Evolutionary conservation across 352 stramenopile species (phyloP).

Genomic region (Sclerospora graminicola): DNA sequence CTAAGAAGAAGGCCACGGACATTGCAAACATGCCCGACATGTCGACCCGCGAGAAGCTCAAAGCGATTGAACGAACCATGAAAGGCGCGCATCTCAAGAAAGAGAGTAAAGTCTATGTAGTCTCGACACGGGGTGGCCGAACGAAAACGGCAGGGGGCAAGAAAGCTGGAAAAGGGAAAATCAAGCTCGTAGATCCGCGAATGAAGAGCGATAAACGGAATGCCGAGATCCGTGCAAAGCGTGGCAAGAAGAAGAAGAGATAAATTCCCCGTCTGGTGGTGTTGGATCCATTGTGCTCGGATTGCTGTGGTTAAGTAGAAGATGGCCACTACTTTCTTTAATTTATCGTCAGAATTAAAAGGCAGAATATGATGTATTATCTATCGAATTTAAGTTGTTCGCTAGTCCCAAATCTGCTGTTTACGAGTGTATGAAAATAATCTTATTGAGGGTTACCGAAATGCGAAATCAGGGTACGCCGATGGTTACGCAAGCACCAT

Average conservation of each 20-base stretch:
- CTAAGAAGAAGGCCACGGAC: constrained; percentile 96
- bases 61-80: constrained; percentile 96
- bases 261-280: constrained; percentile 6
- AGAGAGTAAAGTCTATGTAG: constrained; percentile 95
- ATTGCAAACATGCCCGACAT: constrained; percentile 95
- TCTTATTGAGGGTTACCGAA: no score
- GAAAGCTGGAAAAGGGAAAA: constrained; percentile 73
- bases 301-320: no score
- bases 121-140: constrained; percentile 68
- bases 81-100: constrained; percentile 86
- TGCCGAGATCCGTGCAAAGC: constrained; percentile 68
- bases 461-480: no score
- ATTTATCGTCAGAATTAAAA: constrained; percentile 28
- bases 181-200: constrained; percentile 97
- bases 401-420: no score
- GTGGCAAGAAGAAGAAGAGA: constrained; percentile 83
- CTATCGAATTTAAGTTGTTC: no score
- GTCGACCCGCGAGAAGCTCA: constrained; percentile 96
- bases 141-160: constrained; percentile 56
- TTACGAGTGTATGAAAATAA: no score
- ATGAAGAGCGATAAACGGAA: constrained; percentile 97
- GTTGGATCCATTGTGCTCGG: constrained; percentile 16
- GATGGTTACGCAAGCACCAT: no score
- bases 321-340: no score
- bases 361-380: no score